These are phyloP conservation scores for Colletotrichum simmondsii DNA, from an alignment of 2,329 filamentous ascomycete species.

Conservation along the genomic window DNA sequence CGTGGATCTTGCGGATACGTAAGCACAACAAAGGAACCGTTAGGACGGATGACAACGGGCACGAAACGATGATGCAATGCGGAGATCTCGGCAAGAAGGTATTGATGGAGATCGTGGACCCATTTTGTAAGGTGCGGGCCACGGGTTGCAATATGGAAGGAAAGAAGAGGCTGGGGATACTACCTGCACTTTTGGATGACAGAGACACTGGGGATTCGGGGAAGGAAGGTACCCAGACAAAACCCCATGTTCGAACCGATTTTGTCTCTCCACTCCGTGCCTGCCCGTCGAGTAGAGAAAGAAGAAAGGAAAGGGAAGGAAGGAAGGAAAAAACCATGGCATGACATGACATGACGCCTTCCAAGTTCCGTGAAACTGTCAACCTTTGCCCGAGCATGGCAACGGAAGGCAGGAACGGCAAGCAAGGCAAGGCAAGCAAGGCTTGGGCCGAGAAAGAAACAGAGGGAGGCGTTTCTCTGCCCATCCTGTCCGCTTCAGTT, in stretches of 20 bases:
- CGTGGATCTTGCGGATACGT: background rate
- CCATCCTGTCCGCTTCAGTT: conserved; percentile 2
- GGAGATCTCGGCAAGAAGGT: conserved; percentile 11
- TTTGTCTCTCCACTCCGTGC: background rate
- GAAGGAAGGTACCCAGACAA: background rate
- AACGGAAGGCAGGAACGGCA: background rate
- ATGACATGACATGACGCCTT: conserved; percentile 17
- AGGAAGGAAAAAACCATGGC: background rate
- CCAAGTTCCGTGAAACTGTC: conserved; percentile 16
- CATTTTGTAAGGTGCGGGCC: conserved; percentile 1
- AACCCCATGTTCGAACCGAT: background rate
- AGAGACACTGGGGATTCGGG: background rate
- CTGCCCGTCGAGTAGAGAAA: background rate
- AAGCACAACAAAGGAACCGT: background rate
- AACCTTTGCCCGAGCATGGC: background rate
- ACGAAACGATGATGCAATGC: conserved; percentile 28
- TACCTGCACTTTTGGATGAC: background rate
- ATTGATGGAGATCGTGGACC: conserved; percentile 11
- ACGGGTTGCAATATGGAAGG: background rate
- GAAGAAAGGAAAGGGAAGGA: conserved; percentile 1
- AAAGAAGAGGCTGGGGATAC: conserved; percentile 21
- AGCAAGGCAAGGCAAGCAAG: background rate
- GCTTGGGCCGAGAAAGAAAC: background rate
- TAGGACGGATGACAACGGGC: background rate
- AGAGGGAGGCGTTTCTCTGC: background rate